These are phyloP conservation scores for Prunus yedoensis DNA, from an alignment of 331 rosid species.

Conservation along the genomic window DNA sequence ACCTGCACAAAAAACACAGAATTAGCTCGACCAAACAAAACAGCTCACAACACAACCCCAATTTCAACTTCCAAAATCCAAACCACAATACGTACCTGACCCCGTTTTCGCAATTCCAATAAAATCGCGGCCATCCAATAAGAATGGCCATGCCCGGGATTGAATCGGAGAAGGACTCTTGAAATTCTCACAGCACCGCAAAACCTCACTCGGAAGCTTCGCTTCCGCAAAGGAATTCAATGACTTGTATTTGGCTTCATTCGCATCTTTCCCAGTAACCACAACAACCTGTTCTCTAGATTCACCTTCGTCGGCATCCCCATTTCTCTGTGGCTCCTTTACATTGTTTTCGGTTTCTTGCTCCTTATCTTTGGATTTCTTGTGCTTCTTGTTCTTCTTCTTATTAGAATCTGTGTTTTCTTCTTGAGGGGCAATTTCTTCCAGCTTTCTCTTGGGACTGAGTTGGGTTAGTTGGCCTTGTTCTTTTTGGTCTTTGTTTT, in stretches of 20 bases:
- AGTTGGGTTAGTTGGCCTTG: constrained; percentile 13
- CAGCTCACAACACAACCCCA: constrained; percentile 13
- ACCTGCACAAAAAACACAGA: constrained; percentile 38
- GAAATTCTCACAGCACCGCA: constrained; percentile 78
- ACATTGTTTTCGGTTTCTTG: constrained; percentile 17
- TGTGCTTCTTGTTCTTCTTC: constrained; percentile 37
- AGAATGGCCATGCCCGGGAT: constrained; percentile 92
- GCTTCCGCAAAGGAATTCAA: constrained; percentile 51
- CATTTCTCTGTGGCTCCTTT: constrained; percentile 13
- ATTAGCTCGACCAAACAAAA: not conserved
- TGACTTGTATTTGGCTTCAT: constrained; percentile 50
- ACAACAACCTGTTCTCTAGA: constrained; percentile 42
- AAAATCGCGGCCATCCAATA: constrained; percentile 85
- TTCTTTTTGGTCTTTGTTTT: constrained; percentile 9
- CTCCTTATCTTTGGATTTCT: constrained; percentile 24
- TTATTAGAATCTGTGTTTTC: constrained; percentile 9
- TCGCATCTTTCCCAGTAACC: constrained; percentile 66
- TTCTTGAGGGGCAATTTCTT: constrained; percentile 30
- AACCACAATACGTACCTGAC: constrained; percentile 55
- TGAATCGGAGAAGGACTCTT: constrained; percentile 83
- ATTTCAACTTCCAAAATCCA: constrained; percentile 1
- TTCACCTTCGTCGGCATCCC: constrained; percentile 21
- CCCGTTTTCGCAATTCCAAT: constrained; percentile 96
- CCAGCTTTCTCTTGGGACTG: constrained; percentile 57
- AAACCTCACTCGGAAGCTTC: constrained; percentile 62